Base-by-base conservation (phyloP, 371 early-diverging fungal species). In the Basidiobolus heterosporus region DNA sequence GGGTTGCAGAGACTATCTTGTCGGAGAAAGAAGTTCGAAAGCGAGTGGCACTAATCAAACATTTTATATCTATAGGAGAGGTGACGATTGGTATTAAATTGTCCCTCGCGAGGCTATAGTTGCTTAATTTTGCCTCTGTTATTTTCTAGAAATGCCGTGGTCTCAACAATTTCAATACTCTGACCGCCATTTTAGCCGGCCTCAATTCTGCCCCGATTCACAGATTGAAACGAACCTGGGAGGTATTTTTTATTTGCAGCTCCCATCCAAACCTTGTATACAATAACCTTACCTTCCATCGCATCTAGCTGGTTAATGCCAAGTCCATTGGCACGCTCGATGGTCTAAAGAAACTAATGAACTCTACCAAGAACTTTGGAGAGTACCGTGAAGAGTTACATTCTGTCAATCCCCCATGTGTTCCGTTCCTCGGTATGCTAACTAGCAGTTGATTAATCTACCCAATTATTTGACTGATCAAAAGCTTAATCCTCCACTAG, bases 91-190 rank as follows among this genome's bases (percentile, higher is more conserved):
- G 19, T 46, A 16, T 24, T 36, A 20, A 40, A 39, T 48, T 30
- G 30, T 30, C 30, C 9, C 9, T 3, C 30, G 3, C 30, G 5
- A 30, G 5, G 30, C 30, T 9, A 30, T 9, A 30, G 30, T 1
- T 56, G 60, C 58, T 64, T 62, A 41, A 56, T 61, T 38, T 53
- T 59, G 16, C 20, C 44, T 19, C 36, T 61, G 19, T 59, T 61
- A 48, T 30, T 38, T 24, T 48, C 8, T 54, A 70, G 62, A 62
- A 69, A 62, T 80, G 84, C 57, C 69, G 72, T 44, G 47, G 55
- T 18, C 62, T 92, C 8, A 85, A 93, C 64, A 96, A 94, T 69
- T 96, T 83, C 51, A 90, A 89, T 61, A 82, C 88, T 2, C 75
- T 93, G 38, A 88, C 85, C 75, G 76, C 89, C 7, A 82, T 93